Conservation (phyloP, 345 rosid genomes). For the Murraya paniculata region DNA sequence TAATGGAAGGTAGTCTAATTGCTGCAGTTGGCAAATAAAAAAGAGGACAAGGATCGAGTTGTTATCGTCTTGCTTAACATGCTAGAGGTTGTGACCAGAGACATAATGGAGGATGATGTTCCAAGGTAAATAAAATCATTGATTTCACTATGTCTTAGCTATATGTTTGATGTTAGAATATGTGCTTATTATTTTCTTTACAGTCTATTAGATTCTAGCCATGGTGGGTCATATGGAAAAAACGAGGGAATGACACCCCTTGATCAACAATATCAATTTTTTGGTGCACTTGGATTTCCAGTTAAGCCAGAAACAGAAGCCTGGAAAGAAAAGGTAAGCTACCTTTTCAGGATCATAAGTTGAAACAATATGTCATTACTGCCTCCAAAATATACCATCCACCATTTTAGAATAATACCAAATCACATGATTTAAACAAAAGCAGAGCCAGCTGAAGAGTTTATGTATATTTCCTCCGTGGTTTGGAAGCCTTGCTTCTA, state of each 20-base stretch:
- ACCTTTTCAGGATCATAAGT: neutral
- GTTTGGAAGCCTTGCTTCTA: neutral
- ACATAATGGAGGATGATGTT: slow-evolving; percentile 51
- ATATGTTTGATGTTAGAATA: slow-evolving; percentile 6
- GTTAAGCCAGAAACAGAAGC: slow-evolving; percentile 42
- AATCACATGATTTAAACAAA: neutral
- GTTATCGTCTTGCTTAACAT: slow-evolving; percentile 52
- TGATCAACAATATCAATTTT: slow-evolving; percentile 42
- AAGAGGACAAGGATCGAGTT: slow-evolving; percentile 48
- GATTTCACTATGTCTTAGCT: slow-evolving; percentile 4
- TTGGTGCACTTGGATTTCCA: slow-evolving; percentile 45
- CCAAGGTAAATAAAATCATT: slow-evolving; percentile 36
- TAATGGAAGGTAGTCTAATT: slow-evolving; percentile 11
- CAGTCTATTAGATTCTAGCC: slow-evolving; percentile 48
- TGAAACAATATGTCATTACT: neutral
- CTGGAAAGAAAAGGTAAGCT: slow-evolving; percentile 55
- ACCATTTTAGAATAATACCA: neutral
- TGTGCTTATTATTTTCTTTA: slow-evolving; percentile 10
- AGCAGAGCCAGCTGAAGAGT: neutral
- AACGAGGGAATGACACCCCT: slow-evolving; percentile 57
- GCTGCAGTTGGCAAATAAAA: slow-evolving; percentile 36
- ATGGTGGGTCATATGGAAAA: slow-evolving; percentile 44
- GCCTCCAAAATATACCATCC: neutral
- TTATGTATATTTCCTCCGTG: neutral
- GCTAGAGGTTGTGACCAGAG: slow-evolving; percentile 60